Percentiles rank a stretch among this genome's conserved stretches.
These are phyloP conservation scores for Penicillium daleae DNA, from an alignment of 495 filamentous ascomycete genomes.

Conservation along the genomic window DNA sequence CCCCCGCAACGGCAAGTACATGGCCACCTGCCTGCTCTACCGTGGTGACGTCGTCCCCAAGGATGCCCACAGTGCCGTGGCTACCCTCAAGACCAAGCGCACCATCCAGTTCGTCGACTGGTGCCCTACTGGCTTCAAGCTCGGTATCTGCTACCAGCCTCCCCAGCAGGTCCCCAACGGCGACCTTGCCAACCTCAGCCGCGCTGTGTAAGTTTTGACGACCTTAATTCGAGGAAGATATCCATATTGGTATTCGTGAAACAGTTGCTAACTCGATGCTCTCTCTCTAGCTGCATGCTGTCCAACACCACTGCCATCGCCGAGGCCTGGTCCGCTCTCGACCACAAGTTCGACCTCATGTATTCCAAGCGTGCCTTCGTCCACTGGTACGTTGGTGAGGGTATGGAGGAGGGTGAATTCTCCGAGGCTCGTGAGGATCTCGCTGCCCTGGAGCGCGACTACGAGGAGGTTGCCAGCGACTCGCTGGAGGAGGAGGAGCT, in stretches of 20 bases:
- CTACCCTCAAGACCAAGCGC: slow-evolving; percentile 95
- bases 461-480: slow-evolving; percentile 98
- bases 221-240: too few species aligned
- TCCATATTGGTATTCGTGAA: neutral
- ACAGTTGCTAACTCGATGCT: slow-evolving; percentile 21
- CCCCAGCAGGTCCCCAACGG: slow-evolving; percentile 94
- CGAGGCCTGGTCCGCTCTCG: slow-evolving; percentile 96
- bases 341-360: slow-evolving; percentile 99
- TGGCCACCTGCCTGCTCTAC: slow-evolving; percentile 98
- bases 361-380: slow-evolving; percentile 99
- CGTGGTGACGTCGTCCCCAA: slow-evolving; percentile 97
- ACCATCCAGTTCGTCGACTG: slow-evolving; percentile 99
- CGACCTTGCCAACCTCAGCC: slow-evolving; percentile 95
- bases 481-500: slow-evolving; percentile 84
- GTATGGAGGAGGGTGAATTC: slow-evolving; percentile 99
- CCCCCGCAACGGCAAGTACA: slow-evolving; percentile 98
- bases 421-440: slow-evolving; percentile 98
- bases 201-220: slow-evolving; percentile 80
- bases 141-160: slow-evolving; percentile 99
- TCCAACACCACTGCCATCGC: slow-evolving; percentile 99
- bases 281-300: slow-evolving; percentile 80
- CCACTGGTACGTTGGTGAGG: slow-evolving; percentile 99
- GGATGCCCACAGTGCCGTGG: slow-evolving; percentile 88
- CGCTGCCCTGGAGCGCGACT: slow-evolving; percentile 96
- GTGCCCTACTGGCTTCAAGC: slow-evolving; percentile 99